These are phyloP conservation scores for Blastocystis sp. DNA, from an alignment of 352 stramenopile species.

Conservation along the genomic window DNA sequence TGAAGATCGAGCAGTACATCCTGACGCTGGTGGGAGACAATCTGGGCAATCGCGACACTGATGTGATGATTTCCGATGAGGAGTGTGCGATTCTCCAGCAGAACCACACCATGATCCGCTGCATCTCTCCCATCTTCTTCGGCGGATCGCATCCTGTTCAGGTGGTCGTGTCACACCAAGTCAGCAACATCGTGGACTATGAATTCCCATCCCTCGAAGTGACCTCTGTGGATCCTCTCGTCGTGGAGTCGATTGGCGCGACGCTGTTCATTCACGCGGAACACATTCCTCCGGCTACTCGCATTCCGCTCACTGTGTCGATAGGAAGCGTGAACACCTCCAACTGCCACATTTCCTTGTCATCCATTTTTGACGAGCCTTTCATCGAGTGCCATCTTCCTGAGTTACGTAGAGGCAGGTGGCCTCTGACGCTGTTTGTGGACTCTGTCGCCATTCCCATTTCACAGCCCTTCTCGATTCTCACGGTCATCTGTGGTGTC, in stretches of 20 bases:
- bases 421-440: not conserved
- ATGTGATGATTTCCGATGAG: not conserved
- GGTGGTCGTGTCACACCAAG: not conserved
- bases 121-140: not conserved
- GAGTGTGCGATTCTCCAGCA: conserved; percentile 12
- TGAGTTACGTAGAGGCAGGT: not conserved
- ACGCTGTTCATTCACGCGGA: not conserved
- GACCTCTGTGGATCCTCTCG: not conserved
- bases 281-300: not conserved
- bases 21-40: not conserved
- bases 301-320: not conserved
- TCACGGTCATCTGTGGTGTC: not conserved
- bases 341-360: not conserved
- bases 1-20: not conserved
- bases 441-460: not conserved
- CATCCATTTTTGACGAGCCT: not conserved
- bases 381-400: conserved; percentile 36
- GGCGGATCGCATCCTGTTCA: not conserved
- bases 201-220: not conserved
- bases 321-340: not conserved
- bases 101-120: not conserved
- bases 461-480: not conserved
- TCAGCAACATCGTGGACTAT: not conserved
- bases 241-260: not conserved
- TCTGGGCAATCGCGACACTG: not conserved